phyloP scores from a whole-genome alignment of 371 early-diverging fungal species.

The Cokeromyces recurvatus region DNA sequence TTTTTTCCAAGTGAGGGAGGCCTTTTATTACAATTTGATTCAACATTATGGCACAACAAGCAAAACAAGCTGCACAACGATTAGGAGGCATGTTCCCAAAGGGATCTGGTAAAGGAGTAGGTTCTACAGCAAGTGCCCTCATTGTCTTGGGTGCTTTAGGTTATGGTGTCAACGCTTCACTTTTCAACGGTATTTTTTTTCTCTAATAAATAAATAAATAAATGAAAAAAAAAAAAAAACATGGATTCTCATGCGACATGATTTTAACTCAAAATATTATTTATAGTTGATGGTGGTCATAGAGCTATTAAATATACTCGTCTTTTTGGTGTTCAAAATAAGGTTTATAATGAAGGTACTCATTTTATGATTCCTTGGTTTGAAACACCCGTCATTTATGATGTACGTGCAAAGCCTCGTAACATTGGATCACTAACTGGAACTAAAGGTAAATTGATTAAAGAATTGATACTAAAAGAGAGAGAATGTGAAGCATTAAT shows the following conservation, averaged over 20 bases:
- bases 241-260: too few species aligned
- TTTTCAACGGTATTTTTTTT: conserved; percentile 77
- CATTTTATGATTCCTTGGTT: conserved; percentile 97
- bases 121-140: conserved; percentile 63
- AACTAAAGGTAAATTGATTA: conserved; percentile 95
- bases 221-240: too few species aligned
- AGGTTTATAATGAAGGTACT: conserved; percentile 91
- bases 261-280: too few species aligned
- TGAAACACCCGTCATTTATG: conserved; percentile 93
- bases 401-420: conserved; percentile 96
- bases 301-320: conserved; percentile 97
- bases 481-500: too few species aligned
- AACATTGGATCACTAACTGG: conserved; percentile 97
- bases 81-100: conserved; percentile 63
- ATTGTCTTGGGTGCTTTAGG: conserved; percentile 67
- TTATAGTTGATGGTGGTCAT: conserved; percentile 93
- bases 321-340: conserved; percentile 85
- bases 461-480: too few species aligned
- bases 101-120: conserved; percentile 63
- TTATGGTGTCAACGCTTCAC: conserved; percentile 66
- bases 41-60: conserved; percentile 50
- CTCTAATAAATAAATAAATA: too few species aligned
- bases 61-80: conserved; percentile 60
- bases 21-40: too few species aligned
- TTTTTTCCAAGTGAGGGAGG: too few species aligned